phyloP scores from a whole-genome alignment of 345 rosid species.

The Linum trigynum region DNA sequence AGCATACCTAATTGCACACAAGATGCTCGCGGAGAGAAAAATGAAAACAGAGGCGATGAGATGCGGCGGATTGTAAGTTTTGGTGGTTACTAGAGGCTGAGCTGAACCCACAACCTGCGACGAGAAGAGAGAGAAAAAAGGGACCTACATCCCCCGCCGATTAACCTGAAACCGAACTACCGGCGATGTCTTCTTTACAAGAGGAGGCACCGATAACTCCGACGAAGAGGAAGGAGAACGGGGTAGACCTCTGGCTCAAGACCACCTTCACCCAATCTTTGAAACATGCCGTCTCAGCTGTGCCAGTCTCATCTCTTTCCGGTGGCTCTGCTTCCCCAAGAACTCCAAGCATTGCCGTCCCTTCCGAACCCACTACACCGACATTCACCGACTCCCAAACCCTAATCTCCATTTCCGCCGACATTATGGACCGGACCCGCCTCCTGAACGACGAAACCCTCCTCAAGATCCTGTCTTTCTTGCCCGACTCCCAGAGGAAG shows the following conservation, averaged over 20 bases:
- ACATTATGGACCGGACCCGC: not conserved
- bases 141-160: not conserved
- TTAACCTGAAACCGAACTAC: not conserved
- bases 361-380: not conserved
- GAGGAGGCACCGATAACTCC: constrained; percentile 2
- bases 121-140: not conserved
- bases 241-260: constrained; percentile 2
- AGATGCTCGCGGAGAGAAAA: not conserved
- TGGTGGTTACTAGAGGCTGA: too few relatives aligned
- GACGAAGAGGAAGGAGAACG: not conserved
- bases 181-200: not conserved
- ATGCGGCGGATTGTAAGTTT: too few relatives aligned
- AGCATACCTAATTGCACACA: not conserved
- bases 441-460: not conserved
- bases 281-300: not conserved
- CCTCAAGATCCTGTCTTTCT: not conserved
- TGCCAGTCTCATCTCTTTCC: not conserved
- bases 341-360: not conserved
- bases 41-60: too few relatives aligned
- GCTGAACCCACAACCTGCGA: not conserved
- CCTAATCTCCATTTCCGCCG: not conserved
- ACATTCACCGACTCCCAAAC: not conserved
- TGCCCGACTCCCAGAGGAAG: constrained; percentile 1
- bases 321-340: not conserved
- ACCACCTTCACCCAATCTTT: not conserved